Evolutionary conservation across 2,329 filamentous ascomycete genomes (phyloP).

Genomic region (Cercospora sp.): DNA sequence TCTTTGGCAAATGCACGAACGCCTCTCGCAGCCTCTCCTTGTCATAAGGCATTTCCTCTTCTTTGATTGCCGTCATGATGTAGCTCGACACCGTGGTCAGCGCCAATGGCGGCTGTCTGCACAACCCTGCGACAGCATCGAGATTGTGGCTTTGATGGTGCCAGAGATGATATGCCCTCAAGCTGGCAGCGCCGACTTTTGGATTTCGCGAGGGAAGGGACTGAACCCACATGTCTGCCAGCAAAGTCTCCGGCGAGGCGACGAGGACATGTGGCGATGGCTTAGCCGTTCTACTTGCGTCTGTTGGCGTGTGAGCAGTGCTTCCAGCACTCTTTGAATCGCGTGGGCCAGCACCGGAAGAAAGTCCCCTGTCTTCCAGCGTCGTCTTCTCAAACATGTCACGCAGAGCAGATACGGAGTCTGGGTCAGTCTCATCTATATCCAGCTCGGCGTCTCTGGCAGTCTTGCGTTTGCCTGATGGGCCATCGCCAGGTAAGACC

Average conservation of each 20-base stretch:
- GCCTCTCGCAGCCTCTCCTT: conserved; percentile 29
- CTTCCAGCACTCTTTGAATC: background rate
- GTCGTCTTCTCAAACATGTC: conserved; percentile 3
- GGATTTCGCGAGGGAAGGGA: conserved; percentile 8
- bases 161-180: conserved; percentile 66
- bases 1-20: conserved; percentile 30
- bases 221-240: conserved; percentile 17
- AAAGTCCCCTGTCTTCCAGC: background rate
- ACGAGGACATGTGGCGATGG: conserved; percentile 9
- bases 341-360: background rate
- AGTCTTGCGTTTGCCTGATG: background rate
- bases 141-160: conserved; percentile 55
- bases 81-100: conserved; percentile 58
- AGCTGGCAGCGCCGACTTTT: conserved; percentile 11
- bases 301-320: background rate
- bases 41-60: conserved; percentile 55
- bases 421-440: conserved; percentile 8
- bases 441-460: background rate
- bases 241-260: conserved; percentile 6
- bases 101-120: conserved; percentile 63
- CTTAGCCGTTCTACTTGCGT: background rate
- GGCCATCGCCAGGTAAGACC: background rate
- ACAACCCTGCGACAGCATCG: conserved; percentile 53
- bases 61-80: conserved; percentile 57
- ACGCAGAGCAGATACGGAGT: conserved; percentile 5